Evolutionary conservation across 1,284 basidiomycete species (phyloP).

Genomic region (Cryptococcus deneoformans): DNA sequence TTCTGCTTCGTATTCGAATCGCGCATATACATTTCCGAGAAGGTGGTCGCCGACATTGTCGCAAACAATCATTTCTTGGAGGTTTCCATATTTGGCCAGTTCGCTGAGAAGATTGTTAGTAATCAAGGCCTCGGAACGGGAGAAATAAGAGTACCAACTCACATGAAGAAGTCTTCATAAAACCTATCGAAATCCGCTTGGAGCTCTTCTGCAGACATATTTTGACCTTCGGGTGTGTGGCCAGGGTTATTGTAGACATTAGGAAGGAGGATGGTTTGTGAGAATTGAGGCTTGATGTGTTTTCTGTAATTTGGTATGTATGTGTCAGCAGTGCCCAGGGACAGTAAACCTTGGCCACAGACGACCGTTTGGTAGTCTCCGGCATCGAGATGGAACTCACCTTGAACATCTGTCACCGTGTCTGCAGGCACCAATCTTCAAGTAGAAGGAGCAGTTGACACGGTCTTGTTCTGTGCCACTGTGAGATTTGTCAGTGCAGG

Average conservation of each 20-base stretch:
- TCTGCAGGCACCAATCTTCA: constrained; percentile 50
- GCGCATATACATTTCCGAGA: constrained; percentile 97
- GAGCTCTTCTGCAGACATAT: constrained; percentile 62
- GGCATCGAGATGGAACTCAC: constrained; percentile 16
- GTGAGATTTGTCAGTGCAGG: background rate
- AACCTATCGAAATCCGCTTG: constrained; percentile 97
- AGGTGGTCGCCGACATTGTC: constrained; percentile 99
- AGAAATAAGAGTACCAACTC: constrained; percentile 13
- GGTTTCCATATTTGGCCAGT: constrained; percentile 88
- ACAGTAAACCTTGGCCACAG: background rate
- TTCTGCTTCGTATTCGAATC: constrained; percentile 98
- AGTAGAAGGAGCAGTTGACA: constrained; percentile 52
- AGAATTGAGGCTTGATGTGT: constrained; percentile 96
- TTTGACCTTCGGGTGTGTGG: constrained; percentile 77
- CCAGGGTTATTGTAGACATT: constrained; percentile 99
- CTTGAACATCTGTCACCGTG: constrained; percentile 50
- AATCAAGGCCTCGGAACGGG: no score
- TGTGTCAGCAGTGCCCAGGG: constrained; percentile 24
- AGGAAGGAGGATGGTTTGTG: constrained; percentile 94
- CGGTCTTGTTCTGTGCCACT: constrained; percentile 51
- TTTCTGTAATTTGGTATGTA: constrained; percentile 56
- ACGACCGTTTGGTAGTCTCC: no score
- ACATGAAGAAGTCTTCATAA: constrained; percentile 89
- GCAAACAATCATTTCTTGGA: constrained; percentile 96
- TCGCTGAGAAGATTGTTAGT: constrained; percentile 53